Evolutionary conservation across 1,284 basidiomycete genomes (phyloP), one percentile per base, ranked within the genome.

Genomic region (Apiotrichum siamense): DNA sequence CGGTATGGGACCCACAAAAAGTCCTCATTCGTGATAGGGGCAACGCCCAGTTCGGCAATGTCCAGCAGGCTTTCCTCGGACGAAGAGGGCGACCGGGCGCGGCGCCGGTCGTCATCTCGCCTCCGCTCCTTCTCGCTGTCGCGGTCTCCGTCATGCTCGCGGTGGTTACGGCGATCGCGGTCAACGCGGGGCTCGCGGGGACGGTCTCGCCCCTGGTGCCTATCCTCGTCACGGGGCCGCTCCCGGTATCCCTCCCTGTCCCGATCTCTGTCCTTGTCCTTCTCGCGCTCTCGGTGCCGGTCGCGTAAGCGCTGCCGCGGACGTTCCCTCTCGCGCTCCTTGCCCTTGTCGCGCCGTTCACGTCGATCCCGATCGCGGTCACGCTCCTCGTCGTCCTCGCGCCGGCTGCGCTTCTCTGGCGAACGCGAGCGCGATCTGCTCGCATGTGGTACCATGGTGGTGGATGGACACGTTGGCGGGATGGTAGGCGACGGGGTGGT

Each of bases 21-120:
- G 52, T 75, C 73, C 9, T 69, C 65, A 32, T 69, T 61, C 0
- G 54, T 57, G 20, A 75, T 72, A 33, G 63, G 60, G 26, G 54
- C 54, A 5, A 69, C 63, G 3, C 73, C 72, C 10, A 72, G 49
- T 18, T 60, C 57, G 12, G 52, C 49, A 13, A 75, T 55, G 55
- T 70, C 66, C 7, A 70, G 33, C 31, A 65, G 49, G 17, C 62
- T 52, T 25, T 69, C 66, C 33, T 69, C 62, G 13, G 55, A 57
- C 31, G 32, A 44, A 6, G 38, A 47, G 0, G 44, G 50, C 7
- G 47, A 29, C 55, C 60, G 35, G 24, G 26, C 52, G 52, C 24
- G 17, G 7, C 31, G 38, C 20, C 35, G 6, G 44, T 52, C 45
- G 37, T 20, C 27, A 21, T 12, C 13, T n/a, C 24, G 24, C 7